Evolutionary conservation across 2,329 filamentous ascomycete species (phyloP).

Genomic region (Colletotrichum limetticola): DNA sequence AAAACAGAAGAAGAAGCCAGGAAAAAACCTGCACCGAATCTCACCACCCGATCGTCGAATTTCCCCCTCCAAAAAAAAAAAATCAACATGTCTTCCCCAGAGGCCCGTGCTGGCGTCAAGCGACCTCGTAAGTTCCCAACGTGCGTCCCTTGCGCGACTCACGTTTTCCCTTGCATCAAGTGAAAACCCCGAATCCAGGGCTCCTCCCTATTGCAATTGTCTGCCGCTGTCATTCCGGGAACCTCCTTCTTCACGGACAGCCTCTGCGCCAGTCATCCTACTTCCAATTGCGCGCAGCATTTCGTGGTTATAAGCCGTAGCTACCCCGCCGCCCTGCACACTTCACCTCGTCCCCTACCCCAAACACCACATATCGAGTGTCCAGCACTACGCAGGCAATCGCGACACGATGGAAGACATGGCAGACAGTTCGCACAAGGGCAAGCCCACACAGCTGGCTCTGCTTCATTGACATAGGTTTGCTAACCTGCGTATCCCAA

Average conservation of each 20-base stretch:
- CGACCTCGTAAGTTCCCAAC: slow-evolving; percentile 51
- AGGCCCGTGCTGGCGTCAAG: slow-evolving; percentile 54
- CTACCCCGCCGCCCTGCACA: neutral
- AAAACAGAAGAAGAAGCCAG: slow-evolving; percentile 30
- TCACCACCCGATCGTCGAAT: slow-evolving; percentile 47
- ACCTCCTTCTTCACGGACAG: neutral
- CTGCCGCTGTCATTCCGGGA: neutral
- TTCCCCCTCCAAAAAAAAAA: neutral
- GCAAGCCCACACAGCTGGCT: slow-evolving; percentile 4
- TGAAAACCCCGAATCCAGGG: slow-evolving; percentile 37
- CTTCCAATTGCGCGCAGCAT: neutral
- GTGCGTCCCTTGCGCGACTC: slow-evolving; percentile 3
- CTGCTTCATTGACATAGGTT: neutral
- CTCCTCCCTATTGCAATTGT: neutral
- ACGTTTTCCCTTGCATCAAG: neutral
- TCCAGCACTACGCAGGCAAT: neutral
- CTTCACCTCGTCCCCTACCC: neutral
- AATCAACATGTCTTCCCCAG: slow-evolving; percentile 50
- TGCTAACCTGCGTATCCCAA: slow-evolving; percentile 34
- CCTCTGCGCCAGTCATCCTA: neutral
- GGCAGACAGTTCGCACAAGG: neutral
- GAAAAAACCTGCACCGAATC: slow-evolving; percentile 54
- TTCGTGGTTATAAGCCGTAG: neutral
- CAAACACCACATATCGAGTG: neutral
- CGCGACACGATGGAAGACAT: neutral